Evolutionary conservation across 768 basidiomycete species (phyloP).

Genomic region (Mycena rosella): DNA sequence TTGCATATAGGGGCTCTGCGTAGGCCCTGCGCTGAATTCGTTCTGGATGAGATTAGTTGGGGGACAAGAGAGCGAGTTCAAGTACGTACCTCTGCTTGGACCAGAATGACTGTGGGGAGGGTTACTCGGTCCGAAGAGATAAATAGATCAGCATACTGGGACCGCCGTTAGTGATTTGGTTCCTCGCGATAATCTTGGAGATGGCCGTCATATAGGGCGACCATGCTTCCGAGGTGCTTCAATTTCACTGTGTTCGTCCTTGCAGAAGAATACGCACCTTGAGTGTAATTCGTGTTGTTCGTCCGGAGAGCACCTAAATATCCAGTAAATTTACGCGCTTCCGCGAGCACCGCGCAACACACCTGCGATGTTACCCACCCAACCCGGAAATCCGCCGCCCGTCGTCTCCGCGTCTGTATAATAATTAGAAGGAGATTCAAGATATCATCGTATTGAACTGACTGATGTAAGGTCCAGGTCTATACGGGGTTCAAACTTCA

Average conservation of each 20-base stretch:
- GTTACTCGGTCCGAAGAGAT: background rate
- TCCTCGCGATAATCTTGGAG: constrained; percentile 61
- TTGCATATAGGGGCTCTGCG: constrained; percentile 63
- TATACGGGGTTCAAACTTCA: constrained; percentile 31
- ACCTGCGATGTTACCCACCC: constrained; percentile 65
- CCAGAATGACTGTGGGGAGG: constrained; percentile 54
- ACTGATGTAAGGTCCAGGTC: constrained; percentile 70
- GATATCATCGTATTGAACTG: constrained; percentile 27
- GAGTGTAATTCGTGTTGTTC: constrained; percentile 61
- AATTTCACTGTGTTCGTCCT: background rate
- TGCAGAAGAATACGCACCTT: constrained; percentile 45
- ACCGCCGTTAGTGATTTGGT: constrained; percentile 72
- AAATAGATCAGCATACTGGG: constrained; percentile 53
- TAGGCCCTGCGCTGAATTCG: constrained; percentile 61
- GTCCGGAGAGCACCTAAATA: constrained; percentile 47
- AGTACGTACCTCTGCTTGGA: constrained; percentile 57
- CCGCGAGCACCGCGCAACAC: constrained; percentile 43
- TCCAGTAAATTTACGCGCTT: background rate
- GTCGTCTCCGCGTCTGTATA: constrained; percentile 63
- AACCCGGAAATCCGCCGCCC: constrained; percentile 70
- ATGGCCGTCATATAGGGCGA: constrained; percentile 65
- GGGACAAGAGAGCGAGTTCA: background rate
- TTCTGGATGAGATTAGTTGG: constrained; percentile 43
- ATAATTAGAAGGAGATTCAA: background rate
- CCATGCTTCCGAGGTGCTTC: constrained; percentile 56